Evolutionary conservation across 768 basidiomycete genomes (phyloP), one percentile per base, ranked within the genome.

Genomic region (Leccinum imitatum): DNA sequence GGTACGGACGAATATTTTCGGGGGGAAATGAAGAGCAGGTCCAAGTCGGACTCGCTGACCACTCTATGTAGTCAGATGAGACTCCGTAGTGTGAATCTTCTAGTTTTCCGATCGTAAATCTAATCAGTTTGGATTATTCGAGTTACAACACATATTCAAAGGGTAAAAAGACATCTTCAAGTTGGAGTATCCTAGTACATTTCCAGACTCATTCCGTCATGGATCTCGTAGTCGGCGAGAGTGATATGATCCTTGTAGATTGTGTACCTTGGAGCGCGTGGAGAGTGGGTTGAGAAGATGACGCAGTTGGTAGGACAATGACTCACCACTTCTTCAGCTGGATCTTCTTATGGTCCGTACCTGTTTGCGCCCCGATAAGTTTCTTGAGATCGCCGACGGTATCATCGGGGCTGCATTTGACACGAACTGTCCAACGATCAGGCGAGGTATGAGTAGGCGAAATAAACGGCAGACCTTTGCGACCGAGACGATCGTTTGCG

Each of bases 381-480:
- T 90, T 90, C 83, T 98, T 98, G 63, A 99, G 80, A 72, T 98
- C 96, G 46, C 96, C 96, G 37, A 99, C 93, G 1, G 97, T 98
- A 72, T 99, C 97, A 14, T 96, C 88, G 5, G 93, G 85, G 74
- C 87, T 89, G 79, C 95, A 97, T 76, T 98, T 97, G 70, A 98
- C 93, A 64, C 93, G 90, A 61, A 97, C 95, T 97, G 59, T 25
- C 41, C 52, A n/a, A 51, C 9, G 30, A 37, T 69, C 47, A 67
- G 66, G 60, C 48, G 25, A 44, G 41, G 21, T 8, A 35, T 25
- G 2, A 15, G 0, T 4, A 52, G 1, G 7, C 1, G 10, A 30
- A 3, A 8, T 1, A 39, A 7, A 50, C 11, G 3, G 3, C 78
- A 50, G 19, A 93, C 95, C 93, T 89, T 95, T 96, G 62, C 91